A percentile compares a stretch with the other conserved stretches of the same genome.
phyloP scores from a whole-genome alignment of 2,329 filamentous ascomycete species.

The Diaporthe destruens region DNA sequence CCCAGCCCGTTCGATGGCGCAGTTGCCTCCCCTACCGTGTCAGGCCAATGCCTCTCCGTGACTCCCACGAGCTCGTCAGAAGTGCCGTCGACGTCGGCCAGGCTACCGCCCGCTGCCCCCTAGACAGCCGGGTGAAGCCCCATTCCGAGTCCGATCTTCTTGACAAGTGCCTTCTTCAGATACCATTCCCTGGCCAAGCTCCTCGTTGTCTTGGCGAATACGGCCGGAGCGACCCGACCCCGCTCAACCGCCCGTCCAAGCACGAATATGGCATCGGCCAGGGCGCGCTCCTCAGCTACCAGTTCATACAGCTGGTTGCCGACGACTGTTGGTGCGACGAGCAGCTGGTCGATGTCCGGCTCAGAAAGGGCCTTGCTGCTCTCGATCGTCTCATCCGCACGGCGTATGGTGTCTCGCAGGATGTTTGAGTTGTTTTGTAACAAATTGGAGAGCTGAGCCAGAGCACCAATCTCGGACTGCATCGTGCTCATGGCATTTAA shows the following conservation, averaged over 20 bases:
- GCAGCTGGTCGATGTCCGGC: slow-evolving; percentile 87
- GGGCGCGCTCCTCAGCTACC: slow-evolving; percentile 87
- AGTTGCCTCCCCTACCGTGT: not conserved
- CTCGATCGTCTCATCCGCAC: slow-evolving; percentile 83
- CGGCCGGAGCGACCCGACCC: slow-evolving; percentile 77
- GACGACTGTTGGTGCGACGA: slow-evolving; percentile 94
- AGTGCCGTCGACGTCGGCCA: slow-evolving; percentile 22
- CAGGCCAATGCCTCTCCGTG: slow-evolving; percentile 20
- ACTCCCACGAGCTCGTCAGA: not conserved
- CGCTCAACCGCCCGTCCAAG: slow-evolving; percentile 80
- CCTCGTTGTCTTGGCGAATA: slow-evolving; percentile 83
- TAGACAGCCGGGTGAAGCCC: slow-evolving; percentile 61
- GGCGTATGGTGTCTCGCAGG: slow-evolving; percentile 79
- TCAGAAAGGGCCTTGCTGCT: slow-evolving; percentile 76
- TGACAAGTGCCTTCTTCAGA: slow-evolving; percentile 83
- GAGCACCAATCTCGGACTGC: slow-evolving; percentile 78
- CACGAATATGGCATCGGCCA: slow-evolving; percentile 89
- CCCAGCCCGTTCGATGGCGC: not conserved
- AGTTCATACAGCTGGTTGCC: slow-evolving; percentile 92
- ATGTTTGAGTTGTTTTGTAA: slow-evolving; percentile 83
- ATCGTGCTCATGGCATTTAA: slow-evolving; percentile 76
- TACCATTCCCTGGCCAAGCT: slow-evolving; percentile 84
- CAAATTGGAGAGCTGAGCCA: slow-evolving; percentile 78
- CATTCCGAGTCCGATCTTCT: slow-evolving; percentile 83
- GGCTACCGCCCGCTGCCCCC: not conserved